phyloP scores from a whole-genome alignment of 768 basidiomycete species.

The Suillus cothurnatus region DNA sequence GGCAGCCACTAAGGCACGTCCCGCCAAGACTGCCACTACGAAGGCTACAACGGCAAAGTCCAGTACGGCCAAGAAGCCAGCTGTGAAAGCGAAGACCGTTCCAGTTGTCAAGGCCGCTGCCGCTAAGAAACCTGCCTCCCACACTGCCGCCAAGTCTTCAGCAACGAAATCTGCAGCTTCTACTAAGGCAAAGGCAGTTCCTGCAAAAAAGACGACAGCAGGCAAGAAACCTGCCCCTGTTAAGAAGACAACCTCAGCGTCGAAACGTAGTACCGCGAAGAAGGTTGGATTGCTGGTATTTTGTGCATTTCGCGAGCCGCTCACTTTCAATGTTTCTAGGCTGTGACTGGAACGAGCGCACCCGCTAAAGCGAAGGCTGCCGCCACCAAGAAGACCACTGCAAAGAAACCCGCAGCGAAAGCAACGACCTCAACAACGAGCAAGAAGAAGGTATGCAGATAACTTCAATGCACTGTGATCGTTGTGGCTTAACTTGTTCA shows the following conservation, averaged over 20 bases:
- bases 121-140: conserved; percentile 42
- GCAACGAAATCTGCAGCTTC: conserved; percentile 18
- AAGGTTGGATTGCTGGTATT: conserved; percentile 45
- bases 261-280: conserved; percentile 60
- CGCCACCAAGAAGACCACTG: conserved; percentile 36
- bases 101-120: conserved; percentile 36
- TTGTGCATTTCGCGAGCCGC: conserved; percentile 1
- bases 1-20: conserved; percentile 20
- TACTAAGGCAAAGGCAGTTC: conserved; percentile 28
- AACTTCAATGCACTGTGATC: conserved; percentile 1
- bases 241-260: conserved; percentile 43
- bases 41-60: conserved; percentile 29
- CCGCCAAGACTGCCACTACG: conserved; percentile 29
- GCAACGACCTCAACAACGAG: conserved; percentile 11
- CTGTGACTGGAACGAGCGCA: conserved; percentile 50
- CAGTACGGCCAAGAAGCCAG: conserved; percentile 26
- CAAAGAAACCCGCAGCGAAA: conserved; percentile 27
- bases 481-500: conserved; percentile 22
- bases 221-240: conserved; percentile 32
- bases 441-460: conserved; percentile 24
- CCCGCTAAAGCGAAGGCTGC: conserved; percentile 36
- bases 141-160: conserved; percentile 33
- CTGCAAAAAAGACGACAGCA: conserved; percentile 35
- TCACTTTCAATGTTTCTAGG: conserved; percentile 35
- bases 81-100: conserved; percentile 40